Conservation (phyloP, 2,329 filamentous ascomycete species). For the Davidsoniella neocaledoniae region DNA sequence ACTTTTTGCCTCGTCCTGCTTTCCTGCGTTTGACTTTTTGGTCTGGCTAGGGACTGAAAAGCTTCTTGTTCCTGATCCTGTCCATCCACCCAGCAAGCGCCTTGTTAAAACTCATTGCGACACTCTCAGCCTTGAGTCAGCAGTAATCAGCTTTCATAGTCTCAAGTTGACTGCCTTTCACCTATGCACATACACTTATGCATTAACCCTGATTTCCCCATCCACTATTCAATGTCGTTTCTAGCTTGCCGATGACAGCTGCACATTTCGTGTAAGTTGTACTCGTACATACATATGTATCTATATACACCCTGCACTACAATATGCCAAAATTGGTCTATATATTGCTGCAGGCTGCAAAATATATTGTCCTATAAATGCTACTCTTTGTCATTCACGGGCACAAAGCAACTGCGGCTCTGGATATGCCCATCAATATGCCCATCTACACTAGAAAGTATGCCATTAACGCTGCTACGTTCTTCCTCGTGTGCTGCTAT, state of each 20-base stretch:
- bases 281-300: not conserved
- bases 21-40: not conserved
- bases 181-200: not conserved
- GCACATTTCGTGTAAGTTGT: not conserved
- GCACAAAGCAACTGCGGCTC: too few relatives aligned
- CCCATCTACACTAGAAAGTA: too few relatives aligned
- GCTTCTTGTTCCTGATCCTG: slow-evolving; percentile 10
- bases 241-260: too few relatives aligned
- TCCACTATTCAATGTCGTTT: not conserved
- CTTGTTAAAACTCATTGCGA: not conserved
- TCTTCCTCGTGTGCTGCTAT: too few relatives aligned
- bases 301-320: not conserved
- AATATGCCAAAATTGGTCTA: too few relatives aligned
- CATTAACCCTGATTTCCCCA: not conserved
- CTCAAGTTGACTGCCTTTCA: not conserved
- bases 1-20: not conserved
- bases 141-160: not conserved
- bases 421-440: too few relatives aligned
- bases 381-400: too few relatives aligned
- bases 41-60: slow-evolving; percentile 1
- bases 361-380: too few relatives aligned
- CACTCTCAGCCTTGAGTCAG: not conserved
- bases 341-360: too few relatives aligned
- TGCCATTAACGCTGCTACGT: too few relatives aligned
- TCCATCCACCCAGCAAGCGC: not conserved